Conservation (phyloP, 192 early-diverging fungal species). For the Rhizophagus clarus region DNA sequence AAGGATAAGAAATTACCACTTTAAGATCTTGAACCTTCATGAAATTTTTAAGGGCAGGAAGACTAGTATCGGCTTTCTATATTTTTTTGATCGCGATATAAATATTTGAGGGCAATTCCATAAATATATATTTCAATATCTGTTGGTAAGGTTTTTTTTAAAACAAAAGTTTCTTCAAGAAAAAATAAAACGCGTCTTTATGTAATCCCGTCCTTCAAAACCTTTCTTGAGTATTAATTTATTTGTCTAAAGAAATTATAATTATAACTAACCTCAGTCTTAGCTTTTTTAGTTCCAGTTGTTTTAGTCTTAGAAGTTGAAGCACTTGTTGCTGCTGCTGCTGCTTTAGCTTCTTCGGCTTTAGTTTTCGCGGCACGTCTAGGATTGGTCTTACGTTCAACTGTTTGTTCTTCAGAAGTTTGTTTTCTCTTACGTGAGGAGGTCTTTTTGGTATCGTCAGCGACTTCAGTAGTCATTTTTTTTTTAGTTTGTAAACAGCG, state of each 20-base stretch:
- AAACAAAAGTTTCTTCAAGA: background rate
- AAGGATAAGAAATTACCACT: slow-evolving; percentile 6
- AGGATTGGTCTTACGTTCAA: slow-evolving; percentile 31
- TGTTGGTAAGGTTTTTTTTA: background rate
- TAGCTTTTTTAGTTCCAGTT: slow-evolving; percentile 22
- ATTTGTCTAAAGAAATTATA: background rate
- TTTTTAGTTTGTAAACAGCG: background rate
- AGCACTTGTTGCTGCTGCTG: background rate
- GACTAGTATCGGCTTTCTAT: slow-evolving; percentile 14
- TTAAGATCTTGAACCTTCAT: slow-evolving; percentile 24
- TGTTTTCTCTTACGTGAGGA: slow-evolving; percentile 30
- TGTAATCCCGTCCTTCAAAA: background rate
- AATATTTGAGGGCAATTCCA: background rate
- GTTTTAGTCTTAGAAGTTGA: slow-evolving; percentile 17
- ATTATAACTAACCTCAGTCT: slow-evolving; percentile 24
- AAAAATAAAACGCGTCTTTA: slow-evolving; percentile 8
- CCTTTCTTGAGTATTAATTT: background rate
- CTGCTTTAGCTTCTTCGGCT: slow-evolving; percentile 30
- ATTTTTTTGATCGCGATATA: background rate
- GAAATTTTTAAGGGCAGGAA: slow-evolving; percentile 22
- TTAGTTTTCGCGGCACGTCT: slow-evolving; percentile 35
- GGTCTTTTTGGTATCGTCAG: slow-evolving; percentile 11
- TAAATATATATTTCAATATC: background rate
- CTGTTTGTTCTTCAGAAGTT: background rate
- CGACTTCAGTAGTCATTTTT: slow-evolving; percentile 17